Evolutionary conservation across 2,329 filamentous ascomycete genomes (phyloP), one percentile per base, ranked within the genome.

Genomic region (Aspergillus tamarii): DNA sequence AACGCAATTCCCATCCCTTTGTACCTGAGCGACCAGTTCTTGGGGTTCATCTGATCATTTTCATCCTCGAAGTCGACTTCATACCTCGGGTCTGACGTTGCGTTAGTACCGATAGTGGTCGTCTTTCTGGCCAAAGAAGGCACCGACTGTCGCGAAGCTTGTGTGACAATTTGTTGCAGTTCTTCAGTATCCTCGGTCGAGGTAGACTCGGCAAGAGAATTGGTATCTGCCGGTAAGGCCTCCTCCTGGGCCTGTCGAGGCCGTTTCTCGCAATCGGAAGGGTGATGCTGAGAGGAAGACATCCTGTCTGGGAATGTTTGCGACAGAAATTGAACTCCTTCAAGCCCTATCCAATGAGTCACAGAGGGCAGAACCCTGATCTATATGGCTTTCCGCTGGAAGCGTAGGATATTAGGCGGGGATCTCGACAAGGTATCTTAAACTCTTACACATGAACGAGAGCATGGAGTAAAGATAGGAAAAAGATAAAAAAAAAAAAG

Each of bases 21-120:
- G 72, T 85, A 87, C 67, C 79, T 83, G 36, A 89, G 71, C 0
- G 87, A 77, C 90, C 91, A 94, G 73, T 90, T 89, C 62, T 84
- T 83, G 0, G 91, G 90, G 70, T 93, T 89, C 14, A 84, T 83
- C 2, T 82, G 81, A 70, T 91, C 89, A 63, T 85, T 79, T n/a
- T 77, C 76, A 1, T 86, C 85, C 19, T 86, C 85, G 74, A 92
- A 93, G 71, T 90, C 88, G 60, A 94, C 84, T 77, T 95, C 92
- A 71, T 88, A 94, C 32, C 88, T 86, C 32, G 84, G 85, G 67
- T 86, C 82, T 19, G 77, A 72, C 3, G 82, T 84, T 30, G 75
- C 77, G 58, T 77, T 80, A 6, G 82, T 84, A 11, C 77, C 77
- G 36, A 80, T 72, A 1, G 83, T 84, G 2, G 81, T 81, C 21